These are phyloP conservation scores for Microdochium nivale DNA, from an alignment of 2,329 filamentous ascomycete species.

Conservation along the genomic window DNA sequence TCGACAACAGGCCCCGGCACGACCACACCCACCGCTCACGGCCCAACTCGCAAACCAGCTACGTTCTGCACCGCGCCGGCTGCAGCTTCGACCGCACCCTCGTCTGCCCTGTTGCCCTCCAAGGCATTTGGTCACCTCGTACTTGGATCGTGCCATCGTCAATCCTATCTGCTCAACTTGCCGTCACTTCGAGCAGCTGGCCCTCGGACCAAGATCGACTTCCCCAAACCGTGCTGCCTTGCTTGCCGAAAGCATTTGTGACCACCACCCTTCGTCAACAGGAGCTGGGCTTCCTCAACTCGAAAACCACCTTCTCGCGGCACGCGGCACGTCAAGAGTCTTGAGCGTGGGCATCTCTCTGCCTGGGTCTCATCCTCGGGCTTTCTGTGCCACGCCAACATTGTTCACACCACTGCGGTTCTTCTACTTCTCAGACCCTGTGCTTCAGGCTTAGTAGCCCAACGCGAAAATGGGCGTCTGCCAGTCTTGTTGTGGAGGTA, in stretches of 20 bases:
- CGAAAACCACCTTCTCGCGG: neutral
- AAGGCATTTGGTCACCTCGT: no score
- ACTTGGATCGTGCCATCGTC: no score
- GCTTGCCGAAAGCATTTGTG: no score
- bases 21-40: neutral
- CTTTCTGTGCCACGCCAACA: neutral
- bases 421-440: neutral
- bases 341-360: neutral
- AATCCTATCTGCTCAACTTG: no score
- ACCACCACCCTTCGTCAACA: no score
- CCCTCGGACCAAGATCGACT: no score
- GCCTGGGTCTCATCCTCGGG: neutral
- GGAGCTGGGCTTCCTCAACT: no score
- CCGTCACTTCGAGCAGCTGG: no score
- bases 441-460: neutral
- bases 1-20: neutral
- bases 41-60: neutral
- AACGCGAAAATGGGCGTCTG: constrained; percentile 21
- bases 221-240: no score
- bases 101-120: neutral
- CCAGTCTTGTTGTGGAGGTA: constrained; percentile 27
- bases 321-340: neutral
- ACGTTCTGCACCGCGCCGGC: neutral
- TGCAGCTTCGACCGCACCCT: neutral
- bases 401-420: neutral